Evolutionary conservation across 1,284 basidiomycete species (phyloP).

Genomic region (Pseudozyma sp.): DNA sequence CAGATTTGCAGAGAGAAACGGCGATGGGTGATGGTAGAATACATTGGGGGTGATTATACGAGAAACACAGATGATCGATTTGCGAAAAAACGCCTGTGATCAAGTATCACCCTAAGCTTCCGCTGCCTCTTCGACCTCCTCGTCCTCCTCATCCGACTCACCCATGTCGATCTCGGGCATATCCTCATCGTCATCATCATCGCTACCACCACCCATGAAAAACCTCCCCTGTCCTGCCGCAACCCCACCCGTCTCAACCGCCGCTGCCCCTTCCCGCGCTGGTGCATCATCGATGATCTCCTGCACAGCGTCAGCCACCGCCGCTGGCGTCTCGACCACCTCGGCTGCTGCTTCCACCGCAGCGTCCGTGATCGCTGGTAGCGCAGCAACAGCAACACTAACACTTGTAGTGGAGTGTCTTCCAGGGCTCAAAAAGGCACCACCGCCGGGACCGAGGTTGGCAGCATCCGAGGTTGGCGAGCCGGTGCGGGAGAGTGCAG

Average conservation of each 20-base stretch:
- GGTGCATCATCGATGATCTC: neutral
- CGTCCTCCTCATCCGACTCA: conserved; percentile 46
- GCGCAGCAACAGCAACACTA: neutral
- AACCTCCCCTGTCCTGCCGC: neutral
- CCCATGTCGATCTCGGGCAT: conserved; percentile 54
- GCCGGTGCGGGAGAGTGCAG: conserved; percentile 13
- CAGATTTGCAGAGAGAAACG: too few relatives aligned
- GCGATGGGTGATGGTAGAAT: too few relatives aligned
- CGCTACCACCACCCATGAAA: conserved; percentile 4
- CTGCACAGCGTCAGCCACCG: conserved; percentile 5
- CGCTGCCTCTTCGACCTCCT: neutral
- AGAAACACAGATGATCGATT: too few relatives aligned
- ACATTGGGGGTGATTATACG: neutral
- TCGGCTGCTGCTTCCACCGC: conserved; percentile 3
- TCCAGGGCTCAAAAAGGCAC: conserved; percentile 12
- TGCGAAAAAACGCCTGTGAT: neutral
- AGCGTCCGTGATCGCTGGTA: conserved; percentile 1
- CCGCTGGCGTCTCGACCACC: conserved; percentile 11
- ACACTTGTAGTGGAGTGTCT: neutral
- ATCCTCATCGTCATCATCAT: conserved; percentile 51
- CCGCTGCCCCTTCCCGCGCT: neutral
- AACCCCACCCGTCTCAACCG: neutral
- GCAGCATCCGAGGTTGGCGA: conserved; percentile 27
- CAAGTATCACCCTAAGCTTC: neutral
- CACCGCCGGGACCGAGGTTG: neutral